These are phyloP conservation scores for Thymus mandschuricus DNA, from an alignment of 257 asterid genomes.

Conservation along the genomic window DNA sequence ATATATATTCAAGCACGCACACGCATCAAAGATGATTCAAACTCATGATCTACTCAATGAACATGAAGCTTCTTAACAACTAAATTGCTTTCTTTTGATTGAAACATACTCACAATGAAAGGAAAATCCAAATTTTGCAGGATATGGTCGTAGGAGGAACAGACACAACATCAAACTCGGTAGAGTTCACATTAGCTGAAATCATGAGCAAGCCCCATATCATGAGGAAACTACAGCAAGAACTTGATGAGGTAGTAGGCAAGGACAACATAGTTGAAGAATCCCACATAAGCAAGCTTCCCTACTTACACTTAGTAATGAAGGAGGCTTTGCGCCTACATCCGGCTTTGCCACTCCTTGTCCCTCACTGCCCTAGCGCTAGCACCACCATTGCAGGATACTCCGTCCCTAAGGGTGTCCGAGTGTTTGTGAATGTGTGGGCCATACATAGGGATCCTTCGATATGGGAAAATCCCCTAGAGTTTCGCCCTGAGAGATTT, in stretches of 20 bases:
- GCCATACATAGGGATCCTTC: constrained; percentile 64
- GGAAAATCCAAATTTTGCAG: constrained; percentile 4
- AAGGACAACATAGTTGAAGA: constrained; percentile 62
- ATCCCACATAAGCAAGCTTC: constrained; percentile 51
- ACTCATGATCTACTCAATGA: no score
- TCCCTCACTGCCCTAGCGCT: constrained; percentile 67
- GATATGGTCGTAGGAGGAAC: constrained; percentile 73
- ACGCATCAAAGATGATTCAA: no score
- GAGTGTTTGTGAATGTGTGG: constrained; percentile 71
- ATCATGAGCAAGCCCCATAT: constrained; percentile 61
- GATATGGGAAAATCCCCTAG: constrained; percentile 59
- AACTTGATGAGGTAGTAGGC: constrained; percentile 52
- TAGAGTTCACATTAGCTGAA: constrained; percentile 72
- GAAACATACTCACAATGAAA: background rate
- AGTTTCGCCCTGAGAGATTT: constrained; percentile 68
- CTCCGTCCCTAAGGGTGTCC: constrained; percentile 57
- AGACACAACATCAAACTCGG: constrained; percentile 66
- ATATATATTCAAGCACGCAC: no score
- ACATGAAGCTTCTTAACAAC: no score
- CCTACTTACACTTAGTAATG: constrained; percentile 60
- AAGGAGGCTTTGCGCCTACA: constrained; percentile 69
- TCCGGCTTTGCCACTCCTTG: constrained; percentile 67
- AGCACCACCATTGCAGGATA: constrained; percentile 56
- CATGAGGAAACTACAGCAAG: constrained; percentile 49
- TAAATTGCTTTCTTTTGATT: background rate